phyloP scores from a whole-genome alignment of 306 rosid genomes.

The Myrica gale region DNA sequence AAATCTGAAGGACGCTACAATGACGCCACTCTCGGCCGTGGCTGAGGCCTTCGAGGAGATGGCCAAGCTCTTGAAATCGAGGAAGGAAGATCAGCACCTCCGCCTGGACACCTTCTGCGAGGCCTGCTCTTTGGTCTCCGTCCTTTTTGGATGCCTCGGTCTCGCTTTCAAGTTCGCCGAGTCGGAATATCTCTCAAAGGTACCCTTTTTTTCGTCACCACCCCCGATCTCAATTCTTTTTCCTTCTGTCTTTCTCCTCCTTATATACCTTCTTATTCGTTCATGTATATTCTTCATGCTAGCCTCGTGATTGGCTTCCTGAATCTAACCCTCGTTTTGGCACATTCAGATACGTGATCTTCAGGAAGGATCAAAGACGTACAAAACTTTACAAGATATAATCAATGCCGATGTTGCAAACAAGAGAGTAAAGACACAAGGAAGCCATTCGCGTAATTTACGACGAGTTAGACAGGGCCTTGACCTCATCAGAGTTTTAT shows the following conservation, averaged over 20 bases:
- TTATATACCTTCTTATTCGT: background rate
- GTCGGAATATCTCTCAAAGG: conserved; percentile 87
- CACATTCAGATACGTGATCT: conserved; percentile 62
- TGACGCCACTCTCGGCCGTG: conserved; percentile 59
- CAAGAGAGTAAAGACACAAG: conserved; percentile 56
- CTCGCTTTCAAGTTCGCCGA: conserved; percentile 95
- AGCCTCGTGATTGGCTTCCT: background rate
- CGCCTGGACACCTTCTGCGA: conserved; percentile 58
- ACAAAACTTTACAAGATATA: conserved; percentile 43
- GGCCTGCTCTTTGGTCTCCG: conserved; percentile 58
- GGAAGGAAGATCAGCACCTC: conserved; percentile 20
- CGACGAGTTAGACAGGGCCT: conserved; percentile 96
- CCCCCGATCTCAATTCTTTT: background rate
- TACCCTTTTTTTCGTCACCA: conserved; percentile 10
- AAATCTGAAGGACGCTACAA: conserved; percentile 1
- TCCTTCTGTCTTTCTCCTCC: too few species aligned
- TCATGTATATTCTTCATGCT: background rate
- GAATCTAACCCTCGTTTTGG: conserved; percentile 29
- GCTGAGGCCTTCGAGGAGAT: conserved; percentile 75
- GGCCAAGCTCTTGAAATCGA: conserved; percentile 16
- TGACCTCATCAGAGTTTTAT: conserved; percentile 83
- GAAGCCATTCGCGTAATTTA: conserved; percentile 81
- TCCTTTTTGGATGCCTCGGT: conserved; percentile 81
- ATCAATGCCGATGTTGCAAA: conserved; percentile 61
- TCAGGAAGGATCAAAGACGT: conserved; percentile 64